phyloP scores from a whole-genome alignment of 176 grass and related monocot species.

The Lolium multiflorum region DNA sequence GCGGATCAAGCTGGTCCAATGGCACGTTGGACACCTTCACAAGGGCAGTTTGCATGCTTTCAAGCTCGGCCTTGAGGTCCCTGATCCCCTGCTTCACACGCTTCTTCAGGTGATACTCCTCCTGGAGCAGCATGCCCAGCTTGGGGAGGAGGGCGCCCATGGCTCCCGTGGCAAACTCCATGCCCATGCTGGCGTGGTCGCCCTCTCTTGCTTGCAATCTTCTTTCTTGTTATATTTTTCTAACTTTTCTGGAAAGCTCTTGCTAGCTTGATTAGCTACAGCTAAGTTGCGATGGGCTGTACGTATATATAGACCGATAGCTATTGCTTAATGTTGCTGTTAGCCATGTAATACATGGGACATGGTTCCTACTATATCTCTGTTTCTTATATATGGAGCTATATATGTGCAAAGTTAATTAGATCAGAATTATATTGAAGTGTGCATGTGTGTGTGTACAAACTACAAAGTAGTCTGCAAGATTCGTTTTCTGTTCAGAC shows the following conservation, averaged over 20 bases:
- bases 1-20: background rate
- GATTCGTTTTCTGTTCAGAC: too few species aligned
- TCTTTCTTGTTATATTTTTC: background rate
- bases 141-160: background rate
- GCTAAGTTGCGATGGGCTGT: background rate
- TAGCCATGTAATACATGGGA: too few species aligned
- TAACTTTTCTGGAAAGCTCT: background rate
- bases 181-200: background rate
- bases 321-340: too few species aligned
- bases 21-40: background rate
- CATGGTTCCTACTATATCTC: too few species aligned
- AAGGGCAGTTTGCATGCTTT: background rate
- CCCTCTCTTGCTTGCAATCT: background rate
- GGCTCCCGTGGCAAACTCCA: constrained; percentile 14
- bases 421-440: too few species aligned
- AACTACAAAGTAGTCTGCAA: too few species aligned
- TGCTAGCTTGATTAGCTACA: background rate
- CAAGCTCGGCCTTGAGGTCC: background rate
- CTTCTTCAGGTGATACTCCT: background rate
- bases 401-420: too few species aligned
- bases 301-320: background rate
- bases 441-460: too few species aligned
- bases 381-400: too few species aligned
- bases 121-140: background rate
- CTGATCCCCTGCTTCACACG: background rate